Percentiles rank a stretch among this genome's conserved stretches.
phyloP scores from a whole-genome alignment of 2,329 filamentous ascomycete genomes.

The Colletotrichum sp. region DNA sequence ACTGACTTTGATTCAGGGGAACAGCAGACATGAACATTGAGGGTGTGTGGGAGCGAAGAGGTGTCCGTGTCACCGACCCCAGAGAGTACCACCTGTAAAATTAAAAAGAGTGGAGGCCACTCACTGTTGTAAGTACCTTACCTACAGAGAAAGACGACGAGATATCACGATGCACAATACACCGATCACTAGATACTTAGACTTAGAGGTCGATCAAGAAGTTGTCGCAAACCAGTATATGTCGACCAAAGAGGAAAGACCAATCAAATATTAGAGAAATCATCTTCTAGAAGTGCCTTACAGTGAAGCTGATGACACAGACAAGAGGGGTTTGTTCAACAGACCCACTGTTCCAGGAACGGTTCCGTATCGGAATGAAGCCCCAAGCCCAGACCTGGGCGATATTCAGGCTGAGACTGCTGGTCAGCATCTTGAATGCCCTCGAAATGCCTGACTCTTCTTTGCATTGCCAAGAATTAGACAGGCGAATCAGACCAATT shows the following conservation, averaged over 20 bases:
- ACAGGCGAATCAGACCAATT: background rate
- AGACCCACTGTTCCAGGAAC: background rate
- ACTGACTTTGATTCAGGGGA: background rate
- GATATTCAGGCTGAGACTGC: background rate
- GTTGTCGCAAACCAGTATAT: background rate
- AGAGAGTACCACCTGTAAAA: constrained; percentile 1
- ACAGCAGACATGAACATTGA: constrained; percentile 6
- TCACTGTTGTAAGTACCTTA: background rate
- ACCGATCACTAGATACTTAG: accelerated
- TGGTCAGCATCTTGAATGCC: background rate
- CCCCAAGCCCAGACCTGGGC: background rate
- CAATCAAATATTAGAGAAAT: background rate
- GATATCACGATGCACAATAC: accelerated
- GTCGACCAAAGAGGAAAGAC: background rate
- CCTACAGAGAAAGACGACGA: background rate
- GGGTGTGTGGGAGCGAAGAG: background rate
- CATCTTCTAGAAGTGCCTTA: accelerated
- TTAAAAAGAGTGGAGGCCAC: background rate
- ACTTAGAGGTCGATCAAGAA: background rate
- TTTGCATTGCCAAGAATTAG: background rate
- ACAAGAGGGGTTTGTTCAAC: background rate
- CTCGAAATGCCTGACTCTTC: accelerated
- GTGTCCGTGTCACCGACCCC: background rate
- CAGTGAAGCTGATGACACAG: accelerated
- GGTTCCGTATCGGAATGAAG: background rate